A percentile compares a stretch with the other conserved stretches of the same genome.
These are phyloP conservation scores for Aristolochia californica DNA, from an alignment of 164 flowering plant species.

Conservation along the genomic window DNA sequence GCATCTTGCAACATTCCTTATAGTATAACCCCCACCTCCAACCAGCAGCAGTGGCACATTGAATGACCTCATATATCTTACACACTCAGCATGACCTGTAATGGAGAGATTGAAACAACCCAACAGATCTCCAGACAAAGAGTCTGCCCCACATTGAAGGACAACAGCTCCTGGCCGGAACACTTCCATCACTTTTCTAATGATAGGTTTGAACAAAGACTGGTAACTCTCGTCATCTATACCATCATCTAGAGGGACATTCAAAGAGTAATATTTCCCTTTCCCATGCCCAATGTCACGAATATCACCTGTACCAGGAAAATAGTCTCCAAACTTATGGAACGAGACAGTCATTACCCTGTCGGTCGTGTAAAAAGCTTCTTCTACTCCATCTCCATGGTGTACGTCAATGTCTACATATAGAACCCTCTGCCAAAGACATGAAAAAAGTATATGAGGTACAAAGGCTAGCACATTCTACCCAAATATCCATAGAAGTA, in stretches of 20 bases:
- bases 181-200: slow-evolving; percentile 67
- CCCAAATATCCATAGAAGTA: neutral
- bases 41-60: slow-evolving; percentile 64
- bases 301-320: slow-evolving; percentile 52
- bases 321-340: slow-evolving; percentile 57
- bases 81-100: slow-evolving; percentile 75
- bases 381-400: slow-evolving; percentile 63
- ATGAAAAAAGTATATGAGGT: neutral
- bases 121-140: slow-evolving; percentile 62
- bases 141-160: slow-evolving; percentile 74
- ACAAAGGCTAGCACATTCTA: neutral
- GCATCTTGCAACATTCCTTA: slow-evolving; percentile 77
- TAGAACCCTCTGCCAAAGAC: slow-evolving; percentile 35
- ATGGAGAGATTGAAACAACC: slow-evolving; percentile 79
- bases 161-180: slow-evolving; percentile 70
- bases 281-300: slow-evolving; percentile 37
- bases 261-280: slow-evolving; percentile 48
- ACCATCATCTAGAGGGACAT: slow-evolving; percentile 50
- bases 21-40: slow-evolving; percentile 79
- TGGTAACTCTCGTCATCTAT: slow-evolving; percentile 54
- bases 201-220: slow-evolving; percentile 46
- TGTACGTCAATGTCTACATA: slow-evolving; percentile 57
- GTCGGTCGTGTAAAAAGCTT: slow-evolving; percentile 54
- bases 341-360: slow-evolving; percentile 63
- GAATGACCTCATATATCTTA: slow-evolving; percentile 66